phyloP scores from a whole-genome alignment of 2,329 filamentous ascomycete genomes.

The Sporothrix humicola region DNA sequence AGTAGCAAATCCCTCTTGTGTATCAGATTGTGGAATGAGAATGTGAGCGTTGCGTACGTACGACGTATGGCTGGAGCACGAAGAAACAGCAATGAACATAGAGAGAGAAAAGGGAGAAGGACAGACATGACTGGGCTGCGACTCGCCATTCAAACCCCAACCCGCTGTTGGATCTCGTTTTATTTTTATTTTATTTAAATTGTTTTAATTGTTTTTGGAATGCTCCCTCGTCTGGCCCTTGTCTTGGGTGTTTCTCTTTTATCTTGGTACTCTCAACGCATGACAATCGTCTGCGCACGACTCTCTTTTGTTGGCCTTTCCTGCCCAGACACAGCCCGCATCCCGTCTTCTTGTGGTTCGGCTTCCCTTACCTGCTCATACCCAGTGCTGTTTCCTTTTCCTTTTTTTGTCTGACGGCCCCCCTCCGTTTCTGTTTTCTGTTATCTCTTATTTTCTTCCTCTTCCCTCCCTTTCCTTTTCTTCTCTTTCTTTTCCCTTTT shows the following conservation, averaged over 20 bases:
- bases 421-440: slow-evolving; percentile 17
- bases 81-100: background rate
- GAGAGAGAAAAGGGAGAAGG: background rate
- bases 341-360: slow-evolving; percentile 1
- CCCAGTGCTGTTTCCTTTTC: no score
- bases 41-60: background rate
- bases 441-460: slow-evolving; percentile 27
- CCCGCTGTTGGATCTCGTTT: background rate
- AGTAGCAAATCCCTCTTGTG: background rate
- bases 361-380: background rate
- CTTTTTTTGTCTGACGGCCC: no score
- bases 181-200: background rate
- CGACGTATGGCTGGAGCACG: background rate
- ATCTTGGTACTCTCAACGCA: slow-evolving; percentile 29
- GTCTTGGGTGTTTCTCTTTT: slow-evolving; percentile 28
- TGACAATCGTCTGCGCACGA: slow-evolving; percentile 15
- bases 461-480: slow-evolving; percentile 18
- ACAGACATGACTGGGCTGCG: no score
- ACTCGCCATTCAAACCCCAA: background rate
- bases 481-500: slow-evolving; percentile 32
- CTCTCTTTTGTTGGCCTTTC: background rate
- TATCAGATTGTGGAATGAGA: slow-evolving; percentile 26
- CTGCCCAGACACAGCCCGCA: slow-evolving; percentile 11
- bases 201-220: background rate
- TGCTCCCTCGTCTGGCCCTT: background rate